These are phyloP conservation scores for Amauroascus verrucosus DNA, from an alignment of 2,329 filamentous ascomycete genomes.

Conservation along the genomic window DNA sequence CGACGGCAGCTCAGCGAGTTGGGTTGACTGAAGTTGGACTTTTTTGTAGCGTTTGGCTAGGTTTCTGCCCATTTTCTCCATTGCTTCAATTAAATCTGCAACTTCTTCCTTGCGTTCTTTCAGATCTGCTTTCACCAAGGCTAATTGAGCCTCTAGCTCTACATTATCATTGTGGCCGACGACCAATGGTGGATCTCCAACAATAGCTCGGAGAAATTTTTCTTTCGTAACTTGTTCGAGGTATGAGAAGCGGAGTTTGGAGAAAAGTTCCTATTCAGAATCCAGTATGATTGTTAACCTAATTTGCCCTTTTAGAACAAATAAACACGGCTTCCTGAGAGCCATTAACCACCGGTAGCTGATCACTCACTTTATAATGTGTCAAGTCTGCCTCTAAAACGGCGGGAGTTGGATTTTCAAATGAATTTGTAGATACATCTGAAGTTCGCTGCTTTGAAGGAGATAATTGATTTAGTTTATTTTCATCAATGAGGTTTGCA, in stretches of 20 bases:
- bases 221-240: conserved; percentile 98
- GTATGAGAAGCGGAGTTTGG: conserved; percentile 92
- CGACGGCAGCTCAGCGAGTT: conserved; percentile 42
- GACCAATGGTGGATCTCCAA: conserved; percentile 78
- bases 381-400: conserved; percentile 71
- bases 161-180: conserved; percentile 74
- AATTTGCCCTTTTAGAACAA: background rate
- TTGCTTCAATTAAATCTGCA: conserved; percentile 57
- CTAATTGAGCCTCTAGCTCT: conserved; percentile 60
- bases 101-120: conserved; percentile 74
- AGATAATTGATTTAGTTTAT: conserved; percentile 16
- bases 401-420: conserved; percentile 60
- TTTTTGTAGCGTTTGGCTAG: conserved; percentile 51
- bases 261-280: conserved; percentile 62
- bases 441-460: conserved; percentile 50
- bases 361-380: conserved; percentile 60
- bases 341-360: background rate
- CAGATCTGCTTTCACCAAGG: conserved; percentile 60
- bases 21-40: conserved; percentile 43
- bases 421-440: conserved; percentile 57
- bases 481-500: conserved; percentile 20
- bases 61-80: conserved; percentile 60
- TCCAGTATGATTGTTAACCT: background rate
- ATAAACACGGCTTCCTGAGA: background rate
- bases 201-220: conserved; percentile 87